phyloP scores from a whole-genome alignment of 805 yeast genomes.

The Yamadazyma sp. region DNA sequence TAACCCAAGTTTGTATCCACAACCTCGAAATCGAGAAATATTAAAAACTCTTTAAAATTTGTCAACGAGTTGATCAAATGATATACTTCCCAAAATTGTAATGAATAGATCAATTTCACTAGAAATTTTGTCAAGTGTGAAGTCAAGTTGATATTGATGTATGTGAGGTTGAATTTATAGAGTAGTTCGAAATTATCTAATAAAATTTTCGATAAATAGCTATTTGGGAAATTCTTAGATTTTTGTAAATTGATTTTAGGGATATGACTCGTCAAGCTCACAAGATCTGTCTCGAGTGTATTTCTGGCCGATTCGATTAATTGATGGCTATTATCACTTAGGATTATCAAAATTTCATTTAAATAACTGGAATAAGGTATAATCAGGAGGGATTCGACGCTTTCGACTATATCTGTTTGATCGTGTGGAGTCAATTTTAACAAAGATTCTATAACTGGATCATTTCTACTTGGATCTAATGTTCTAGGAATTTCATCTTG shows the following conservation, averaged over 20 bases:
- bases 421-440: slow-evolving; percentile 29
- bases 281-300: slow-evolving; percentile 25
- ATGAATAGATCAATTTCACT: slow-evolving; percentile 35
- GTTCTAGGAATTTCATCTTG: not conserved
- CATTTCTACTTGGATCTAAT: slow-evolving; percentile 12
- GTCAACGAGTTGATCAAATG: slow-evolving; percentile 35
- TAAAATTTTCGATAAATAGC: slow-evolving; percentile 32
- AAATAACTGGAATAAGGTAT: slow-evolving; percentile 30
- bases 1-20: slow-evolving; percentile 35
- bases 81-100: slow-evolving; percentile 45
- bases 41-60: slow-evolving; percentile 30
- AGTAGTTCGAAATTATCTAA: slow-evolving; percentile 36
- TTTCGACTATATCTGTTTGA: slow-evolving; percentile 3
- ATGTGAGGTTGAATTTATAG: slow-evolving; percentile 28
- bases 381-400: slow-evolving; percentile 11
- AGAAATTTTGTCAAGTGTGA: slow-evolving; percentile 37
- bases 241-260: slow-evolving; percentile 3
- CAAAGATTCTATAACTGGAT: slow-evolving; percentile 32
- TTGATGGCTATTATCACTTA: slow-evolving; percentile 22
- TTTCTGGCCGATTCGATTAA: slow-evolving; percentile 22
- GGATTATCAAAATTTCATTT: slow-evolving; percentile 24
- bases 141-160: slow-evolving; percentile 36
- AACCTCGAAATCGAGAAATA: slow-evolving; percentile 33
- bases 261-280: slow-evolving; percentile 3
- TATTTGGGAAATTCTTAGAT: slow-evolving; percentile 28